phyloP scores from a whole-genome alignment of 306 rosid species.

The Lagenaria siceraria region DNA sequence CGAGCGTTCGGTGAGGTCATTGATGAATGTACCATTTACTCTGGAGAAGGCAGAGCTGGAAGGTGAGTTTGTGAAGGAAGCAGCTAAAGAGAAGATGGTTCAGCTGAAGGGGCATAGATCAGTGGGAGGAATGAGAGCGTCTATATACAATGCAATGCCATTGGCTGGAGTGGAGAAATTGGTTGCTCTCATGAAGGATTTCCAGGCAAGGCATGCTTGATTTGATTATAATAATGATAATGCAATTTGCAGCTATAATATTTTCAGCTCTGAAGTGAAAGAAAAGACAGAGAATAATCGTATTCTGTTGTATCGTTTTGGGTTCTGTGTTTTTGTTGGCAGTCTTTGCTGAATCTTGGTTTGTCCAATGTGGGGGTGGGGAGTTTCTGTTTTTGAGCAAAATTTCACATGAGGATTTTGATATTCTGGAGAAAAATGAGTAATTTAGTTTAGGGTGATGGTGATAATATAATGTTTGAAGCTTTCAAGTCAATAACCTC shows the following conservation, averaged over 20 bases:
- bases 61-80: constrained; percentile 82
- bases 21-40: constrained; percentile 96
- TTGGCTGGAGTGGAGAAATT: constrained; percentile 90
- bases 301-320: neutral
- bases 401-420: neutral
- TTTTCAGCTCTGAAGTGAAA: neutral
- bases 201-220: constrained; percentile 51
- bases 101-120: constrained; percentile 97
- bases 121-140: constrained; percentile 95
- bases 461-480: neutral
- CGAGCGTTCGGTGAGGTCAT: constrained; percentile 71
- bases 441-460: neutral
- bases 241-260: neutral
- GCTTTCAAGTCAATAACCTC: neutral
- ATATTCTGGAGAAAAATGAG: neutral
- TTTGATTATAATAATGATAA: neutral
- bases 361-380: neutral
- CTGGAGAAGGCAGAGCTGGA: constrained; percentile 81
- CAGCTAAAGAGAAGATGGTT: constrained; percentile 77
- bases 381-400: neutral
- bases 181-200: constrained; percentile 92
- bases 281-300: neutral
- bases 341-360: neutral
- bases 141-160: constrained; percentile 95
- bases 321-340: neutral